phyloP scores from a whole-genome alignment of 2,329 filamentous ascomycete genomes.

The Pseudocercospora eumusae region DNA sequence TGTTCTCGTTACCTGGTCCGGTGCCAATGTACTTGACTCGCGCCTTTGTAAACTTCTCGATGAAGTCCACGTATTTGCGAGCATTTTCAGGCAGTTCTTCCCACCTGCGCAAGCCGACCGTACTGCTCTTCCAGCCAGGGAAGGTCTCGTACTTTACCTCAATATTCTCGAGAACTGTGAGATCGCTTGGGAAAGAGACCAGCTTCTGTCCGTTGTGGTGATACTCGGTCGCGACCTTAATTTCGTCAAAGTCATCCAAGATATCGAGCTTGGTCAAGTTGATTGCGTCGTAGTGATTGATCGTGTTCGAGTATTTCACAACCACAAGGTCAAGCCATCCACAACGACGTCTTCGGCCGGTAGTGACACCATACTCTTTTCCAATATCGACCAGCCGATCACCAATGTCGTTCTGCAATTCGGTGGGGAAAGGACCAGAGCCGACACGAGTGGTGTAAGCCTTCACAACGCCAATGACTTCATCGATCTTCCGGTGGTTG shows the following conservation, averaged over 20 bases:
- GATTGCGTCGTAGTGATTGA: conserved; percentile 68
- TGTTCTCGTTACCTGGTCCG: conserved; percentile 64
- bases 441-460: conserved; percentile 63
- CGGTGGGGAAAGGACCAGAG: conserved; percentile 67
- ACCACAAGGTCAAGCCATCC: conserved; percentile 70
- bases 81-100: conserved; percentile 65
- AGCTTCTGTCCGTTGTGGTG: conserved; percentile 57
- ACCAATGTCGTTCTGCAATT: conserved; percentile 60
- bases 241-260: conserved; percentile 70
- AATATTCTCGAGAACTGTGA: conserved; percentile 58
- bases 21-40: conserved; percentile 67
- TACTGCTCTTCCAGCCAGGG: conserved; percentile 68
- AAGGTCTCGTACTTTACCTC: conserved; percentile 69
- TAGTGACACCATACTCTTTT: conserved; percentile 58
- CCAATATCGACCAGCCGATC: conserved; percentile 60
- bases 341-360: conserved; percentile 62
- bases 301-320: conserved; percentile 63
- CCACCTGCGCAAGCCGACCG: conserved; percentile 61
- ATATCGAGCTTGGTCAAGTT: conserved; percentile 70
- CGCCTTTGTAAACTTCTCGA: conserved; percentile 66
- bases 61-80: conserved; percentile 65
- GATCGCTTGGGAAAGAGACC: conserved; percentile 66
- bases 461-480: conserved; percentile 67
- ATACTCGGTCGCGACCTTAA: conserved; percentile 76
- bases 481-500: conserved; percentile 61